Conservation (phyloP, 208 protist species). For the Crithidia bombi region DNA sequence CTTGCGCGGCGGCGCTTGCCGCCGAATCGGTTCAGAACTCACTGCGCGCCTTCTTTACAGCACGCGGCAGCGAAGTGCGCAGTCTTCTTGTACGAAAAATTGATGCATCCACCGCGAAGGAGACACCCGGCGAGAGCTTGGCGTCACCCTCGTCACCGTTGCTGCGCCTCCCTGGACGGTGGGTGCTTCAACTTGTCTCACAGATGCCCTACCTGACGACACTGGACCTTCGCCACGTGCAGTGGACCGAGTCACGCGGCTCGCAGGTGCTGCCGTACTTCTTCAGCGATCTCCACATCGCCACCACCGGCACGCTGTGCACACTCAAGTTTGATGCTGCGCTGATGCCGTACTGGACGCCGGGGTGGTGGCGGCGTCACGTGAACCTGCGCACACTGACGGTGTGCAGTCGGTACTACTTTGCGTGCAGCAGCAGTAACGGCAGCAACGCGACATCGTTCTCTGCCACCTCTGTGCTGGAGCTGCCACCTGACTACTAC, state of each 20-base stretch:
- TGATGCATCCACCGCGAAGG: conserved; percentile 36
- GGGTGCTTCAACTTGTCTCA: conserved; percentile 48
- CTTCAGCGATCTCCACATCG: conserved; percentile 77
- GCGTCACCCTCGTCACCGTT: conserved; percentile 13
- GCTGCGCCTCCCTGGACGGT: conserved; percentile 31
- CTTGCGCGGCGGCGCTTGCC: conserved; percentile 26
- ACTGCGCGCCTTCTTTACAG: conserved; percentile 39
- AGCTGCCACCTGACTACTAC: conserved; percentile 56
- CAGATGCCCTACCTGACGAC: conserved; percentile 47
- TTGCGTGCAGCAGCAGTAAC: conserved; percentile 3
- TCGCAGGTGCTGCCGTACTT: conserved; percentile 43
- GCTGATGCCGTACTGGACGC: conserved; percentile 60
- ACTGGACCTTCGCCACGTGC: conserved; percentile 80
- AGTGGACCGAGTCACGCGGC: conserved; percentile 30
- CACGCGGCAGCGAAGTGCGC: conserved; percentile 39
- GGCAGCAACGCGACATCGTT: conserved; percentile 2
- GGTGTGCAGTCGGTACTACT: conserved; percentile 40
- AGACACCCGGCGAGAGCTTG: conserved; percentile 35
- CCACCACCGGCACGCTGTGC: conserved; percentile 47
- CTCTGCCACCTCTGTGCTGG: conserved; percentile 6
- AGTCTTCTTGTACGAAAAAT: conserved; percentile 36
- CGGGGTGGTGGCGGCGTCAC: conserved; percentile 80
- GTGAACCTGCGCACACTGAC: conserved; percentile 52
- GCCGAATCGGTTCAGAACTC: conserved; percentile 27
- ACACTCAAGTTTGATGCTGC: conserved; percentile 70